Percentiles rank a stretch among this genome's conserved stretches.
phyloP scores from a whole-genome alignment of 1,139 yeast species.

The Yamadazyma triangularis region DNA sequence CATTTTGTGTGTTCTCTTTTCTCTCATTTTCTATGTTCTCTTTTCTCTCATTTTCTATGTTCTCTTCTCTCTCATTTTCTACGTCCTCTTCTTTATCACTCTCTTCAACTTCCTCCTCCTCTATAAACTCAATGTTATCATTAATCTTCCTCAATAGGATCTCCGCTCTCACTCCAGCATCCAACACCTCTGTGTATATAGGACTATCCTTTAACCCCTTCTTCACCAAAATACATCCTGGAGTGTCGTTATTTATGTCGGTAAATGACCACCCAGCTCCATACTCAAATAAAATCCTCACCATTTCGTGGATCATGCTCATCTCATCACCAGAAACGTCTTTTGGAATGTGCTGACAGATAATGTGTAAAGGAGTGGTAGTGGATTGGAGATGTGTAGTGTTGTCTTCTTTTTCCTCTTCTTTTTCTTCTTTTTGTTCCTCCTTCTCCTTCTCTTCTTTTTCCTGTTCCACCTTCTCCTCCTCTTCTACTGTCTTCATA shows the following conservation, averaged over 20 bases:
- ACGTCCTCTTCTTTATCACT: conserved; percentile 7
- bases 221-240: conserved; percentile 65
- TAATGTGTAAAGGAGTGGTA: conserved; percentile 76
- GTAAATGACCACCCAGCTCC: conserved; percentile 91
- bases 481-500: conserved; percentile 38
- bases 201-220: conserved; percentile 41
- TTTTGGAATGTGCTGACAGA: conserved; percentile 49
- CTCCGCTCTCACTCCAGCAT: conserved; percentile 91
- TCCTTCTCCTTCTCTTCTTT: too few relatives aligned
- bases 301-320: conserved; percentile 48
- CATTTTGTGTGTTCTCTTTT: too few relatives aligned
- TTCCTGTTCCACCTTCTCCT: too few relatives aligned
- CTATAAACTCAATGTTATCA: conserved; percentile 45
- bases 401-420: conserved; percentile 4
- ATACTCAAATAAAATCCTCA: conserved; percentile 64
- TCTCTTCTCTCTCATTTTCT: conserved; percentile 13
- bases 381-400: conserved; percentile 34
- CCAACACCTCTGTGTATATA: conserved; percentile 55
- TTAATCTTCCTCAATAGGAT: conserved; percentile 68
- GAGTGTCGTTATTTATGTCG: conserved; percentile 64
- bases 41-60: conserved; percentile 9
- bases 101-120: conserved; percentile 18
- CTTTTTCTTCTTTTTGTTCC: too few relatives aligned
- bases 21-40: conserved; percentile 2
- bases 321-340: conserved; percentile 42